Base-by-base conservation (phyloP, 1,284 basidiomycete genomes). In the Fomitopsis betulina region DNA sequence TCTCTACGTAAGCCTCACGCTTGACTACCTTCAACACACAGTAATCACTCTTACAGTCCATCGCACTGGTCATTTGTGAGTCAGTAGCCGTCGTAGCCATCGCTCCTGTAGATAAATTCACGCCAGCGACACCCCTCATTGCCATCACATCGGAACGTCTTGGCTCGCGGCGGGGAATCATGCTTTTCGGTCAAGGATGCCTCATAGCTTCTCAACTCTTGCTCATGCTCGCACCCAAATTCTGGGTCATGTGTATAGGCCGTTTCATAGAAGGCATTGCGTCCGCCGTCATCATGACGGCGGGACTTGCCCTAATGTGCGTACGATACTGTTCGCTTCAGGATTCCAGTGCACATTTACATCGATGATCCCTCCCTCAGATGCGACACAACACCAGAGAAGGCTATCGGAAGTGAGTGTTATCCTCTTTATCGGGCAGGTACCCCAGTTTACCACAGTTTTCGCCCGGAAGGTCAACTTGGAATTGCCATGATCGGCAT, bases 141-240 rank as follows among this genome's bases (percentile, higher is more conserved):
- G 85, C 87, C 0, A 78, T 80, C 64, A 74, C 83, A 52, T 84
- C 89, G 17, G 87, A 89, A 67, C 76, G 71, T 39, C 80, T 79
- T 49, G 68, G 74, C n/a, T 76, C 76, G 19, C 74, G 89, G 43
- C 77, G 79, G 53, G 66, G 65, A 1, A 86, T 87, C 9, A 74
- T 91, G 51, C 65, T 89, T 15, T 55, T 76, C 6, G 88, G 85
- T 8, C 72, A 86, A 12, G 7, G 82, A 7, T 63, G 79, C 19
- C 76, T 88, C 27, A 69, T 83, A 10, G 81, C 75, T 5, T 78
- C 82, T 30, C 79, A 83, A 66, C 68, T 89, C 23, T 75, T 91
- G 72, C 78, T 91, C 53, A 91, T 91, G 87, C 80, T 88, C 59
- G 84, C 86, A 0, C 81, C 79, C 3, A 78, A 76, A 23, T 91